Base-by-base conservation (phyloP, 2,329 filamentous ascomycete genomes). In the Mycogone perniciosa region DNA sequence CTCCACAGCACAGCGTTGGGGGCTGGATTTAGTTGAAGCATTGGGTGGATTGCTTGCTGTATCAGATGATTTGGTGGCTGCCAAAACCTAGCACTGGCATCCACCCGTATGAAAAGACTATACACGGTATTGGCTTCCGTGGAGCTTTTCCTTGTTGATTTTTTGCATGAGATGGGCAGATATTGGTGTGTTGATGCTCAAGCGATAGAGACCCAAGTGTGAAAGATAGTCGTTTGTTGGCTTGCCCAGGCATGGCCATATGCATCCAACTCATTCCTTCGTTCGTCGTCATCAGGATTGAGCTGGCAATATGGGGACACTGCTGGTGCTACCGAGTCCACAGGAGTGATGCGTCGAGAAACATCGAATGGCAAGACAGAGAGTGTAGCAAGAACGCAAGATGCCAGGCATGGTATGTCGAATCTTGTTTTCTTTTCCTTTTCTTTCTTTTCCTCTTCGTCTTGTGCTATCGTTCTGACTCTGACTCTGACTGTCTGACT, bases 401-500 rank as follows among this genome's bases (percentile, higher is more conserved):
- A 33, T 54, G 52, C 52, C 52, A 54, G 48, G 45, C 44, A 54
- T 44, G 39, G 29, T 68, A 68, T 68, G 71, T 71, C 71, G 71
- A 69, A 68, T 68, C 66, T 65, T 69, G 53, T 31, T 49, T 46
- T 68, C 66, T 65, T 68, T 56, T 48, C 50, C 40, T 44, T 48
- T 46, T 46, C 53, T 42, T 54, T 49, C 55, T 47, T 54, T 50
- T 46, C 55, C 71, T 67, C 73, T 69, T 74, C 84, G 20, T 20
- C 20, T 20, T 20, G 80, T 85, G 84, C 85, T 87, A 88, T 82
- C 82, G 79, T 83, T 79, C 81, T 81, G 81, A 62, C 63, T 69
- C 58, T 67, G 57, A 64, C 56, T 56, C 56, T 62, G 60, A 54
- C 56, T 56, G 50, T 64, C 63, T 65, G 62, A 64, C 64, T 67